Evolutionary conservation across 345 rosid species (phyloP), one percentile per base, ranked within the genome.

Genomic region (Euphorbia peplus): DNA sequence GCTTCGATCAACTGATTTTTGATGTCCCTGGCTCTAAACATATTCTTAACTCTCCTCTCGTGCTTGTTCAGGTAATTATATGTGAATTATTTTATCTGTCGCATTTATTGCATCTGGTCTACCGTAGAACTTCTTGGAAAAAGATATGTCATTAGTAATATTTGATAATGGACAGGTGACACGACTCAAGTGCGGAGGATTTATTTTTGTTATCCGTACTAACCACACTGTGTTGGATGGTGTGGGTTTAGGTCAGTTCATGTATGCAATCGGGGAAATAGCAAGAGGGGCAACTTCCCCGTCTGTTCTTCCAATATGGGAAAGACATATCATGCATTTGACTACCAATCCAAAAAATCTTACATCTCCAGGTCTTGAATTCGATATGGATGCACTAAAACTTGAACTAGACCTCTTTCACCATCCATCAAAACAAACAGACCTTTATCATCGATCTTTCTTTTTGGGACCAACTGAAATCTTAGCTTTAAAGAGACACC

Each of bases 11-110:
- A n/a, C 64, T 74, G 8, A 58, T 74, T 39, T 74, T 55, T 37
- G 69, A 74, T 24, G 78, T 68, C 18, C 78, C 73, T 30, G 73
- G 78, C 10, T 74, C 78, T 28, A 12, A 24, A 16, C 73, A 59
- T 4, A 16, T 63, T 1, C 16, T 75, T 0, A 46, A 69, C 21
- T 63, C 46, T 14, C 78, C 78, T 11, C 21, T 69, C 29, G 1
- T 75, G 32, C 65, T 75, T 25, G n/a, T 69, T 64, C 70, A 75
- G 78, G 78, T 29, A 60, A 0, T 1, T 24, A 5, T 21, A 8
- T n/a, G n/a, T n/a, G n/a, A n/a, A n/a, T n/a, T n/a, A n/a, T n/a
- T n/a, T n/a, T n/a, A n/a, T n/a, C n/a, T n/a, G n/a, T n/a, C n/a
- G n/a, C n/a, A n/a, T n/a, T n/a, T n/a, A n/a, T n/a, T n/a, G n/a